Percentiles rank a stretch among this genome's conserved stretches.
Evolutionary conservation across 2,329 filamentous ascomycete species (phyloP).

Genomic region (Fusarium luffae): DNA sequence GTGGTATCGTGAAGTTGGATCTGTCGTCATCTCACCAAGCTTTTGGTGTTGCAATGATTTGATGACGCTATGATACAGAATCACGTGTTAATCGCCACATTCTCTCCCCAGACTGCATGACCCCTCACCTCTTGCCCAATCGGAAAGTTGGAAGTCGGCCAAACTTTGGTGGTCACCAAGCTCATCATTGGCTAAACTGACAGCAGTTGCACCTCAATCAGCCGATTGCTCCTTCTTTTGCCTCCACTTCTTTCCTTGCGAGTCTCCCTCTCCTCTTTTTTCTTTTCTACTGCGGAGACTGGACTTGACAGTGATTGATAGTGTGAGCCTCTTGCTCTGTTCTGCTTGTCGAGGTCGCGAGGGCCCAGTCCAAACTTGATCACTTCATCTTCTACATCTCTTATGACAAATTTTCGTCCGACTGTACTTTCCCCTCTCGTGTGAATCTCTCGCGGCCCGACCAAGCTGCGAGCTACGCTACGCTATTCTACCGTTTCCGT

Average conservation of each 20-base stretch:
- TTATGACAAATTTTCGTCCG: background rate
- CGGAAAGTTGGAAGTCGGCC: conserved; percentile 32
- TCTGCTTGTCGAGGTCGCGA: conserved; percentile 47
- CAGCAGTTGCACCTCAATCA: conserved; percentile 39
- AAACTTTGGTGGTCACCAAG: conserved; percentile 39
- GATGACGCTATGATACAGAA: conserved; percentile 33
- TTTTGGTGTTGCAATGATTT: conserved; percentile 17
- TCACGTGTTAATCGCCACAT: conserved; percentile 44
- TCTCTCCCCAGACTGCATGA: conserved; percentile 34
- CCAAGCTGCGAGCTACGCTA: conserved; percentile 41
- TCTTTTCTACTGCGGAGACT: conserved; percentile 30
- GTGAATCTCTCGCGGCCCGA: conserved; percentile 44
- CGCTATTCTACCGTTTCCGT: conserved; percentile 4
- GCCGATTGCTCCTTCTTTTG: conserved; percentile 41
- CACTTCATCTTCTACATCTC: conserved; percentile 24
- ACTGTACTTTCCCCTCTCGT: conserved; percentile 5
- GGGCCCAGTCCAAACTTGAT: conserved; percentile 29
- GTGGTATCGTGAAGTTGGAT: conserved; percentile 23
- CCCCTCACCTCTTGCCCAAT: conserved; percentile 50
- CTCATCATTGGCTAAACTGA: conserved; percentile 38
- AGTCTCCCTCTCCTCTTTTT: conserved; percentile 30
- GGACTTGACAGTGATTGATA: conserved; percentile 15
- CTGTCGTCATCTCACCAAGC: conserved; percentile 24
- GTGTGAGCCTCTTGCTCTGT: conserved; percentile 37
- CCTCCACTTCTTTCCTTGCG: conserved; percentile 30